Evolutionary conservation across 441 rosid genomes (phyloP).

Genomic region (Populus hybrid): DNA sequence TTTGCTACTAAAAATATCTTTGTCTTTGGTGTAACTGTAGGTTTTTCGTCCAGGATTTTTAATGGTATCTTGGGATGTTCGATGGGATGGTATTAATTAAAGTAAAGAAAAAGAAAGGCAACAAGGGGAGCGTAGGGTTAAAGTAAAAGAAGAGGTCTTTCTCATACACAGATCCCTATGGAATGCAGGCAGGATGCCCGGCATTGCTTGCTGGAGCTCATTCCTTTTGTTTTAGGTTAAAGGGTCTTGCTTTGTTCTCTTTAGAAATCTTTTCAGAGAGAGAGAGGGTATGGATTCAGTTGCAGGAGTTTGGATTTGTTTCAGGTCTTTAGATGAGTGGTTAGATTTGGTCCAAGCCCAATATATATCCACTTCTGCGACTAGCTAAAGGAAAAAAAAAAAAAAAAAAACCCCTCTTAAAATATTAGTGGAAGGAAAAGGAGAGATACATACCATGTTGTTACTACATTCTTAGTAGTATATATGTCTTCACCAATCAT

Average conservation of each 20-base stretch:
- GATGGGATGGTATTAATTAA: background rate
- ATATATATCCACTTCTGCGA: constrained; percentile 25
- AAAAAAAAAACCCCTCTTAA: background rate
- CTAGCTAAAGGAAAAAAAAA: constrained; percentile 13
- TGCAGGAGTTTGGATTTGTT: constrained; percentile 39
- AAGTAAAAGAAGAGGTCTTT: constrained; percentile 56
- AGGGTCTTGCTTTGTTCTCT: constrained; percentile 49
- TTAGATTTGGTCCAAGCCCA: constrained; percentile 30
- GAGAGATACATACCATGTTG: background rate
- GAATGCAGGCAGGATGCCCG: constrained; percentile 53
- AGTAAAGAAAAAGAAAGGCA: background rate
- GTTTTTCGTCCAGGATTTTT: background rate
- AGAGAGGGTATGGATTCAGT: constrained; percentile 33
- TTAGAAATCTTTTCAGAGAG: constrained; percentile 31
- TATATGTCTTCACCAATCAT: constrained; percentile 10
- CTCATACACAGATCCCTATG: constrained; percentile 96
- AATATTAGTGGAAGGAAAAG: background rate
- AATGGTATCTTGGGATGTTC: background rate
- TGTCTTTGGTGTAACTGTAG: constrained; percentile 8
- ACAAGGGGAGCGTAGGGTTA: constrained; percentile 29
- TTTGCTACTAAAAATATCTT: background rate
- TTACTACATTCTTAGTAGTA: constrained; percentile 43
- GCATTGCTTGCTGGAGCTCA: constrained; percentile 65
- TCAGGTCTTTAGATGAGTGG: constrained; percentile 23
- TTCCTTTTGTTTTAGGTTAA: constrained; percentile 67